These are phyloP conservation scores for Theileria parva DNA, from an alignment of 169 alveolate species.

Conservation along the genomic window DNA sequence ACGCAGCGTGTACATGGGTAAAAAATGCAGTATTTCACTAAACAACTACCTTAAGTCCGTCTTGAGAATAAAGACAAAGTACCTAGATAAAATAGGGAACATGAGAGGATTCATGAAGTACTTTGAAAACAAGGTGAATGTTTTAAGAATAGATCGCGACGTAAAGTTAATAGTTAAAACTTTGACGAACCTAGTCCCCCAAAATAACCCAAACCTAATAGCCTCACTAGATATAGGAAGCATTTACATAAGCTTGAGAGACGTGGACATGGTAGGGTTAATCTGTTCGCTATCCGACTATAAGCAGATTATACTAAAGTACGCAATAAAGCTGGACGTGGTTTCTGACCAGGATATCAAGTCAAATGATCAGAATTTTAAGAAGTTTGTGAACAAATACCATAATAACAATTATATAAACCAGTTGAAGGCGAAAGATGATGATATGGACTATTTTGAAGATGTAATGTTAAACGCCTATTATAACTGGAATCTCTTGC, in stretches of 20 bases:
- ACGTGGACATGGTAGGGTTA: conserved; percentile 37
- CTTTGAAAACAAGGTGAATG: conserved; percentile 6
- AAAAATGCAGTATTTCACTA: conserved; percentile 9
- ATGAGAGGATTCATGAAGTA: conserved; percentile 7
- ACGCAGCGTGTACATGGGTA: conserved; percentile 39
- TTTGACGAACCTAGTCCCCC: conserved; percentile 10
- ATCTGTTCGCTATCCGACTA: conserved; percentile 26
- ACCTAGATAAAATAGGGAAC: conserved; percentile 17
- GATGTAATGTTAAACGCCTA: conserved; percentile 5
- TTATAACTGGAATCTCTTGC: conserved; percentile 22
- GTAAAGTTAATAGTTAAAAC: conserved; percentile 12
- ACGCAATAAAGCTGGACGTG: conserved; percentile 27
- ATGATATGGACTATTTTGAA: background rate
- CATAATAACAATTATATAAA: conserved; percentile 2
- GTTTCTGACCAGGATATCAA: conserved; percentile 11
- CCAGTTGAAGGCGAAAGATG: background rate
- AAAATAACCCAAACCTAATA: conserved; percentile 20
- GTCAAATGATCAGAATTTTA: background rate
- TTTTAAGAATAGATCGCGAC: conserved; percentile 9
- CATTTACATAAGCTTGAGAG: conserved; percentile 46
- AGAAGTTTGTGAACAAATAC: background rate
- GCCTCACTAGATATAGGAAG: conserved; percentile 30
- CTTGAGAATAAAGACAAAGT: background rate
- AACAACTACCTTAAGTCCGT: conserved; percentile 34
- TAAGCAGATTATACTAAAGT: conserved; percentile 25